Percentiles rank a stretch among this genome's conserved stretches.
Conservation (phyloP, 768 basidiomycete genomes). For the Heimioporus sp. region DNA sequence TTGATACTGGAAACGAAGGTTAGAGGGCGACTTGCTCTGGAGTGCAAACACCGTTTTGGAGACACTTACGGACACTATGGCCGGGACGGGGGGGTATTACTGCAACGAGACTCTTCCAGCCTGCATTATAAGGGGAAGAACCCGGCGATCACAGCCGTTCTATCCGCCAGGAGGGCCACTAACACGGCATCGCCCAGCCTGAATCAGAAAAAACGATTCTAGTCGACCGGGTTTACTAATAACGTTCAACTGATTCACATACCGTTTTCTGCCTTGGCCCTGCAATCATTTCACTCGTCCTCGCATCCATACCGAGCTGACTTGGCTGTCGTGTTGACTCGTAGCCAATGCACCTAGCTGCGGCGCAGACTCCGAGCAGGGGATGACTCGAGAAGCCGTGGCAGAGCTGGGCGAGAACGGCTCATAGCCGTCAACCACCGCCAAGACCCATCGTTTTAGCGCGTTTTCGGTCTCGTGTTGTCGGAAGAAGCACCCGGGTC, state of each 20-base stretch:
- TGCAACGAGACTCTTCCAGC: background rate
- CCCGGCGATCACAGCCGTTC: background rate
- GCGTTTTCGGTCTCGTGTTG: conserved; percentile 1
- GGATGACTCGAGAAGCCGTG: background rate
- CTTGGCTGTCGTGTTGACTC: no score
- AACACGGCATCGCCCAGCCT: background rate
- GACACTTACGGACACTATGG: conserved; percentile 5
- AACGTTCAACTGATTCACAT: background rate
- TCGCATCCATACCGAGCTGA: background rate
- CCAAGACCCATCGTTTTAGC: background rate
- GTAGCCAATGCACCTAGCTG: background rate
- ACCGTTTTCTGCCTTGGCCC: background rate
- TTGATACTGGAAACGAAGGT: conserved; percentile 2
- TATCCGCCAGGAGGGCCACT: background rate
- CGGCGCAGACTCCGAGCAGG: background rate
- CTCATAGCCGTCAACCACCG: background rate
- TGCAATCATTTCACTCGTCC: background rate
- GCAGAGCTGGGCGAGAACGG: background rate
- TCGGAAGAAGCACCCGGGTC: background rate
- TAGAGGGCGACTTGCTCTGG: background rate
- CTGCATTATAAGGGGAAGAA: conserved; percentile 6
- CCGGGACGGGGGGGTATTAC: background rate
- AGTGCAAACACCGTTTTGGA: background rate
- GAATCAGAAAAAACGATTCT: conserved; percentile 5
- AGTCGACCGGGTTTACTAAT: background rate